phyloP scores from a whole-genome alignment of 768 basidiomycete genomes.

The Termitomyces sp. region DNA sequence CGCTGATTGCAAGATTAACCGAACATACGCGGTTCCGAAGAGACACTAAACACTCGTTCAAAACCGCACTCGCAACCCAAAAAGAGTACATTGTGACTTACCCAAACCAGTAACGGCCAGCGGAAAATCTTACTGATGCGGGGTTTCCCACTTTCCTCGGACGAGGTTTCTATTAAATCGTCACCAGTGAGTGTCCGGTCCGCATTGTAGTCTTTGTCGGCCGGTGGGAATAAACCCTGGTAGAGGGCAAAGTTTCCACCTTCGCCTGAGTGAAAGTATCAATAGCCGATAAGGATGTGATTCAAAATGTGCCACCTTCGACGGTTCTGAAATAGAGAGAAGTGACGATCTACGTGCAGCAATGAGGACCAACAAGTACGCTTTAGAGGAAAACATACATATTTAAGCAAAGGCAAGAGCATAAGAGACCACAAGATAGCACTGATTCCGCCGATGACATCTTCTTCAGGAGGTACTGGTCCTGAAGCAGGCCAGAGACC shows the following conservation, averaged over 20 bases:
- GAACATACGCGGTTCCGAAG: conserved; percentile 51
- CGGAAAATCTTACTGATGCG: conserved; percentile 29
- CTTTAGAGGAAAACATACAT: conserved; percentile 31
- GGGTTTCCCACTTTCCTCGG: conserved; percentile 10
- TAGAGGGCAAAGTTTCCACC: conserved; percentile 66
- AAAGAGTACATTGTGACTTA: conserved; percentile 19
- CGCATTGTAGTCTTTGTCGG: conserved; percentile 38
- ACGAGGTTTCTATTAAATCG: conserved; percentile 19
- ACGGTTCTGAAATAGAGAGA: conserved; percentile 43
- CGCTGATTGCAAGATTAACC: not conserved
- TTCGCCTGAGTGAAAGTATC: conserved; percentile 40
- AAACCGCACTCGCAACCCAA: conserved; percentile 14
- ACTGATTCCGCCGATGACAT: conserved; percentile 58
- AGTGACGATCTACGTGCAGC: conserved; percentile 31
- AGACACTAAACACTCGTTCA: conserved; percentile 31
- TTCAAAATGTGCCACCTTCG: conserved; percentile 35
- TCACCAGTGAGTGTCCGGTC: conserved; percentile 55
- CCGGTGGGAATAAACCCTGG: conserved; percentile 56
- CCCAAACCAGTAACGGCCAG: conserved; percentile 56
- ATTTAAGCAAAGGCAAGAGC: conserved; percentile 60
- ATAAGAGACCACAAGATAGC: conserved; percentile 66
- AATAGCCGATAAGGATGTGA: not conserved
- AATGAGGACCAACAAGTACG: not conserved
- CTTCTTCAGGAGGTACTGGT: conserved; percentile 48
- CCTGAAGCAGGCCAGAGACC: conserved; percentile 55